Percentiles rank a stretch among this genome's conserved stretches.
Evolutionary conservation across 345 rosid genomes (phyloP).

Genomic region (Eucalyptus albens): DNA sequence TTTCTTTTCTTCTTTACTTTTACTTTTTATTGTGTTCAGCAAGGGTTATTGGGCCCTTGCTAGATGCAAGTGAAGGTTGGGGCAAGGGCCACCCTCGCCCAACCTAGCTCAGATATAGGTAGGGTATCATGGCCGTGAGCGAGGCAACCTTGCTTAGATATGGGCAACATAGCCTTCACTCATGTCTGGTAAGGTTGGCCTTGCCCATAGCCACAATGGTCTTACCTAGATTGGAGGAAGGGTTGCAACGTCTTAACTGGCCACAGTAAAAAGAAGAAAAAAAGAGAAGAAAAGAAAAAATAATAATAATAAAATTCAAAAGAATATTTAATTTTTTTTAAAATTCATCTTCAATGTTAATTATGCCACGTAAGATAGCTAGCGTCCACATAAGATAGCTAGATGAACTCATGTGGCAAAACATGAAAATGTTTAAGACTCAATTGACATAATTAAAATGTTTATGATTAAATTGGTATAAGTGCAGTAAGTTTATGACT

Average conservation of each 20-base stretch:
- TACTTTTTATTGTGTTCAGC: too few species aligned
- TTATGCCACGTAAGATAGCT: background rate
- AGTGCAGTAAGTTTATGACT: background rate
- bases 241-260: background rate
- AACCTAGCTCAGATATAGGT: too few species aligned
- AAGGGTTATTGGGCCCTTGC: background rate
- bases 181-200: too few species aligned
- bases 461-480: background rate
- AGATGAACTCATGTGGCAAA: too few species aligned
- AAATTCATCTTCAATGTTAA: too few species aligned
- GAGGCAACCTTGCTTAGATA: background rate
- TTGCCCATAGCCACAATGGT: background rate
- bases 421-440: too few species aligned
- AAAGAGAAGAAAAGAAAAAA: too few species aligned
- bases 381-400: background rate
- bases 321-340: too few species aligned
- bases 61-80: rapidly evolving
- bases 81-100: too few species aligned
- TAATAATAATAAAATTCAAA: too few species aligned
- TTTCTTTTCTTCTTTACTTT: background rate
- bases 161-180: background rate
- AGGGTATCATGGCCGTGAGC: too few species aligned
- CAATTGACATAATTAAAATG: too few species aligned
- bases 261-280: background rate
- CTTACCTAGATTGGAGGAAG: background rate